Conservation (phyloP, 108 stramenopile species). For the Nitzschia sp. region DNA sequence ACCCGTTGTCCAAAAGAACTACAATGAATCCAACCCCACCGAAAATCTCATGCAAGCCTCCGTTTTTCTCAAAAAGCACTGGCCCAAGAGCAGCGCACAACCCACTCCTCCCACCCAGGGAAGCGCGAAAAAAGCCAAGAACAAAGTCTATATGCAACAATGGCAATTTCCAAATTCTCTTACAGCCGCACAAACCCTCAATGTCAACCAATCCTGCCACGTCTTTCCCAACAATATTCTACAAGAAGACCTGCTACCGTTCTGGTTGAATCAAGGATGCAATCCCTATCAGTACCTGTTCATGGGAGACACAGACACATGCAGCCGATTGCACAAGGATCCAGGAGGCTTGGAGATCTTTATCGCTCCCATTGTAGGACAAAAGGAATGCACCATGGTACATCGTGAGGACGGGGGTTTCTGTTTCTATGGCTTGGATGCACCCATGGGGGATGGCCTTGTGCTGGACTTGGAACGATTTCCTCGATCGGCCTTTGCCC, state of each 20-base stretch:
- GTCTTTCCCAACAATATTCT: slow-evolving; percentile 65
- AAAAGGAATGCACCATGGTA: slow-evolving; percentile 79
- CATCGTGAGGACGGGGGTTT: slow-evolving; percentile 64
- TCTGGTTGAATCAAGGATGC: slow-evolving; percentile 58
- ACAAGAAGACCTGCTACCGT: slow-evolving; percentile 70
- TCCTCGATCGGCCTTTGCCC: slow-evolving; percentile 62
- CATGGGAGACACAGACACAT: slow-evolving; percentile 71
- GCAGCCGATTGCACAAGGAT: slow-evolving; percentile 69
- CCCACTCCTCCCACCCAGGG: not conserved
- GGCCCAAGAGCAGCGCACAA: slow-evolving; percentile 36
- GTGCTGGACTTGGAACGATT: slow-evolving; percentile 51
- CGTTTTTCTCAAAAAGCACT: slow-evolving; percentile 63
- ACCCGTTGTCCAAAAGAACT: slow-evolving; percentile 65
- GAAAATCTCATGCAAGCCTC: slow-evolving; percentile 46
- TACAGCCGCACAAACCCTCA: slow-evolving; percentile 61
- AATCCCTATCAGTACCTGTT: slow-evolving; percentile 83
- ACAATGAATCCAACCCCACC: slow-evolving; percentile 70
- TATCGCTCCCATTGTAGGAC: slow-evolving; percentile 78
- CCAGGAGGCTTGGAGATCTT: slow-evolving; percentile 73
- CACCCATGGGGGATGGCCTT: slow-evolving; percentile 39
- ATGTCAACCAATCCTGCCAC: slow-evolving; percentile 39
- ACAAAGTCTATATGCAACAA: slow-evolving; percentile 74
- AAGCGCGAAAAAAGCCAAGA: slow-evolving; percentile 19
- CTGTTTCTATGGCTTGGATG: slow-evolving; percentile 60
- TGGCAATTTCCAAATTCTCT: slow-evolving; percentile 85